phyloP scores from a whole-genome alignment of 2,329 filamentous ascomycete genomes.

The Diaporthe longicolla region DNA sequence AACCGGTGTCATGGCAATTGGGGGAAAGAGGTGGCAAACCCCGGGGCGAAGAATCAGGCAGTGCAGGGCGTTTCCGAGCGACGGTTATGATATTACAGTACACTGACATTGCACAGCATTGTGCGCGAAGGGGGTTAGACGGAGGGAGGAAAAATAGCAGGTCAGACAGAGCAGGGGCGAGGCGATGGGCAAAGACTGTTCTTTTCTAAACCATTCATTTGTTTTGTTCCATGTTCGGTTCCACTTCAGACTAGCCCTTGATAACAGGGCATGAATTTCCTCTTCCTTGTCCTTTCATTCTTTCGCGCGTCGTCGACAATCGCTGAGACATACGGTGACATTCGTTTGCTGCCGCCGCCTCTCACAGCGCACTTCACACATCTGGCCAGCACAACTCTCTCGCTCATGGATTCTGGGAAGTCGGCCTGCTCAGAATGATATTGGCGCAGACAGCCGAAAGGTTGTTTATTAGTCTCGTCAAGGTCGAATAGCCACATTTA shows the following conservation, averaged over 20 bases:
- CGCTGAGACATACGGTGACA: not conserved
- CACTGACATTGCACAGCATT: slow-evolving; percentile 23
- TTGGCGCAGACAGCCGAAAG: not conserved
- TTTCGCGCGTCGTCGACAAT: not conserved
- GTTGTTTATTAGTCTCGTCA: not conserved
- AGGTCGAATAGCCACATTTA: not conserved
- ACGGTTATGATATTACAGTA: slow-evolving; percentile 15
- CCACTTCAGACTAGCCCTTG: not conserved
- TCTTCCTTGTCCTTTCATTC: not conserved
- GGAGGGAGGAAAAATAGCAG: not conserved
- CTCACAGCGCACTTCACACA: not conserved
- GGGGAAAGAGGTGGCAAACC: slow-evolving; percentile 29
- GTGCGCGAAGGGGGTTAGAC: not conserved
- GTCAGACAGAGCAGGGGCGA: not conserved
- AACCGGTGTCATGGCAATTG: slow-evolving; percentile 11
- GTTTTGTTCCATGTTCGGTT: not conserved
- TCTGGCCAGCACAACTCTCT: not conserved
- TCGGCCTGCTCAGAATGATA: not conserved
- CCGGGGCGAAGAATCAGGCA: not conserved
- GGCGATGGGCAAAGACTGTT: not conserved
- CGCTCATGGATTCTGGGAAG: not conserved
- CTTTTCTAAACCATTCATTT: slow-evolving; percentile 14
- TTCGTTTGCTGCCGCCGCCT: not conserved
- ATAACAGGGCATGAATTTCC: not conserved
- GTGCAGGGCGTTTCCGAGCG: slow-evolving; percentile 30